phyloP scores from a whole-genome alignment of 2,329 filamentous ascomycete species.

The Fusarium chuoi region DNA sequence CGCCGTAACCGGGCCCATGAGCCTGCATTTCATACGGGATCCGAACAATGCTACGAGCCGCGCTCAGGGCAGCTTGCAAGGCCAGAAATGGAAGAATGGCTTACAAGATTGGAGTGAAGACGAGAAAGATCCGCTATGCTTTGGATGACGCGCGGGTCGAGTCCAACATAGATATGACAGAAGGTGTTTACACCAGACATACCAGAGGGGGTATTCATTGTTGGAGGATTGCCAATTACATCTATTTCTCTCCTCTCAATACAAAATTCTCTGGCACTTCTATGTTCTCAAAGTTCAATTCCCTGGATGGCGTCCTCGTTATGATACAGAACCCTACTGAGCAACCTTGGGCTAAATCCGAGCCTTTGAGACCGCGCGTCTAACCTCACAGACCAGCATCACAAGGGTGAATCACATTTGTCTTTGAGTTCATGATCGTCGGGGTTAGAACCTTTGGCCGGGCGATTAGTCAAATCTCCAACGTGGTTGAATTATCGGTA shows the following conservation, averaged over 20 bases:
- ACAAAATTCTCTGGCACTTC: accelerated
- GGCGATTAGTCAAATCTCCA: not conserved
- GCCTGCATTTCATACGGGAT: accelerated
- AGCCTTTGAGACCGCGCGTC: not conserved
- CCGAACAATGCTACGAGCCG: not conserved
- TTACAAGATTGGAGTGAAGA: not conserved
- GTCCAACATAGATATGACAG: accelerated
- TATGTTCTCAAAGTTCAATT: accelerated
- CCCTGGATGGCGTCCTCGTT: too few relatives aligned
- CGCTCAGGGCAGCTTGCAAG: accelerated
- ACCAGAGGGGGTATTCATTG: not conserved
- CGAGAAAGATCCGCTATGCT: not conserved
- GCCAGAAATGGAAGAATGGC: not conserved
- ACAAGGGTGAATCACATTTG: too few relatives aligned
- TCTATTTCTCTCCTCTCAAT: not conserved
- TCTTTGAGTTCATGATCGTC: too few relatives aligned
- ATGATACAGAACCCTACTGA: accelerated
- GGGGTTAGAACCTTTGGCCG: not conserved
- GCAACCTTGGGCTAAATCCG: not conserved
- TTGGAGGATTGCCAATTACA: not conserved
- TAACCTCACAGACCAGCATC: accelerated
- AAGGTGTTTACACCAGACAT: not conserved
- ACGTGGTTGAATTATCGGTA: not conserved
- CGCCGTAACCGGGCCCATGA: not conserved
- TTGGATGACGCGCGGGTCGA: accelerated